Base-by-base conservation (phyloP, 257 asterid genomes). In the Plantago elongata region DNA sequence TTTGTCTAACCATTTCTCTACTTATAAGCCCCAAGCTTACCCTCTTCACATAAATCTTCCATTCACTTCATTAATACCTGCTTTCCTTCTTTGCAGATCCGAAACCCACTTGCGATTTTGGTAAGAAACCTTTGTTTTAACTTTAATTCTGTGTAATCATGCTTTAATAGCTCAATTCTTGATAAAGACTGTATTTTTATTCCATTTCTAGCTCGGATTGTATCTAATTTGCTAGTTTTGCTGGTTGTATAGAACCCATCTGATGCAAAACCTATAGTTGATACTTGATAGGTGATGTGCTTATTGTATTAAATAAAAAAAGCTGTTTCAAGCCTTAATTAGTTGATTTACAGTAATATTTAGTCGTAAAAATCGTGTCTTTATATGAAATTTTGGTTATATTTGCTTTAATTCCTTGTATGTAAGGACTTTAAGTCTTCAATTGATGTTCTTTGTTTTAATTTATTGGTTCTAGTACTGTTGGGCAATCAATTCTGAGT, bases 81-180 rank as follows among this genome's bases (percentile, higher is more conserved):
- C 45, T 10, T 68, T 72, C 54, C 38, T 51, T 46, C 60, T 18
- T 60, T 65, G 59, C 70, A 60, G 82, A 73, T 77, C 79, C 60
- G 72, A 45, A 73, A 48, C 55, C 61, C 65, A 37, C 69, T 58
- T 45, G 34, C 69, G 18, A 13, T 54, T 64, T 67, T 58, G 74
- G 82, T 77, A 50, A 73, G 74, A 49, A 46, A 37, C 47, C 61
- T 57, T 27, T 14, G 45, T 62, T 69, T 45, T 46, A 43, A 22
- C 46, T 18, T 61, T 11, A 11, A 51, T 15, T 10, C 13, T 46
- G n/a, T 38, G 4, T 46, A 10, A 44, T 60, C 27, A 8, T 49
- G 38, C 57, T 43, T 37, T 67, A 1, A 43, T 55, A 11, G 12
- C 17, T 9, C 52, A 13, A 40, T 70, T 44, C 11, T 9, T 61